Base-by-base conservation (phyloP, 2,329 filamentous ascomycete genomes). In the Tolypocladium sp. region DNA sequence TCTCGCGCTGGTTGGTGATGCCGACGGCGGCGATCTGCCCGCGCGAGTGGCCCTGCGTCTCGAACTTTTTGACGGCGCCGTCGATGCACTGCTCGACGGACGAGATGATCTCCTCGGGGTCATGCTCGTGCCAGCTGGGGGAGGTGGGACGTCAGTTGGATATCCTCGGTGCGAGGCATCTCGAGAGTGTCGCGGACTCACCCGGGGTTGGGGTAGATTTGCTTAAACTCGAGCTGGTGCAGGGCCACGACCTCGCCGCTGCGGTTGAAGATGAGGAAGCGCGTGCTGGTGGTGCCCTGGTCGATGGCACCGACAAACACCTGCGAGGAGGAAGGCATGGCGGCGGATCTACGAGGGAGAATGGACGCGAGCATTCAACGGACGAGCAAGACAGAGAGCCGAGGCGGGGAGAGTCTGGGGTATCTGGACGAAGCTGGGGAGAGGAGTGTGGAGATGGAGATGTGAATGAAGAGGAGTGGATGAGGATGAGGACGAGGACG, bases 1-100 rank as follows among this genome's bases (percentile, higher is more conserved):
- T 93, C 74, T 94, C 90, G 70, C 90, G 82, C 76, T 94, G 90
- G 73, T 91, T 92, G 64, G 90, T 92, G 70, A 94, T 89, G 57
- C 90, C 90, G 62, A 93, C 80, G 10, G 88, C 83, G 70, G 83
- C 86, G 70, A 94, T 90, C 67, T 90, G 85, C 57, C 80, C 77
- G 63, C 81, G 79, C 52, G 81, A 81, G 73, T 91, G 83, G 53
- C 90, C 90, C 61, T 84, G 77, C 25, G 82, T 80, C 59, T 88
- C 76, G 72, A 93, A 93, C 8, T 82, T 76, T 64, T 85, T 80
- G 56, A 89, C 84, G 2, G 89, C 88, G 61, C 84, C 83, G 65
- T 92, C 87, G 64, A 94, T 91, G 73, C 90, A 94, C 64, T 80
- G 78, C 68, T 89, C 82, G 30, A 92, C 89, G 1, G 89, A 89